A percentile compares a stretch with the other conserved stretches of the same genome.
Evolutionary conservation across 2,329 filamentous ascomycete genomes (phyloP).

Genomic region (Didymella keratinophila): DNA sequence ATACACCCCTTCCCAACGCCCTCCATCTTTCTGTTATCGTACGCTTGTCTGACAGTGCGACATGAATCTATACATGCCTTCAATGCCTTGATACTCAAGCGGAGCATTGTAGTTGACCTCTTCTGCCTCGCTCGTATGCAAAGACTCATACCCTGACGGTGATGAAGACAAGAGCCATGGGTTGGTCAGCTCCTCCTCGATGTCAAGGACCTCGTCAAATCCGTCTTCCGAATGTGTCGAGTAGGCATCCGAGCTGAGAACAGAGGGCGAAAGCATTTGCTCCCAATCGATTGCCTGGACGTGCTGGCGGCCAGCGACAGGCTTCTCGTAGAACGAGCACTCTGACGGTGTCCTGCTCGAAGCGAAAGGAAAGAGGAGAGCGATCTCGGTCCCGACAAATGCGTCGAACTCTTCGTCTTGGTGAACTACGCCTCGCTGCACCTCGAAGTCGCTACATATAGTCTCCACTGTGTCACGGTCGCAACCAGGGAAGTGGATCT

Average conservation of each 20-base stretch:
- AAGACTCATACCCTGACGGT: constrained; percentile 64
- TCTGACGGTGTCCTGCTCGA: constrained; percentile 64
- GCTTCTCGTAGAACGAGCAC: constrained; percentile 56
- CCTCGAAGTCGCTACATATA: constrained; percentile 85
- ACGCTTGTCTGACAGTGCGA: constrained; percentile 65
- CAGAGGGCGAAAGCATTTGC: constrained; percentile 62
- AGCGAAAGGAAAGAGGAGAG: constrained; percentile 86
- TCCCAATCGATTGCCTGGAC: constrained; percentile 60
- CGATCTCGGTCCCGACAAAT: constrained; percentile 73
- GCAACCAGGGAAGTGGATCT: constrained; percentile 90
- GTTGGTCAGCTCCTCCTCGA: constrained; percentile 53
- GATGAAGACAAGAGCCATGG: constrained; percentile 60
- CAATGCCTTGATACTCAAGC: constrained; percentile 68
- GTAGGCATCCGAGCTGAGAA: constrained; percentile 46
- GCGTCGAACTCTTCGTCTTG: constrained; percentile 80
- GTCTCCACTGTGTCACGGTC: constrained; percentile 82
- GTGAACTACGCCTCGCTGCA: constrained; percentile 77
- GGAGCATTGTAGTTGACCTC: constrained; percentile 49
- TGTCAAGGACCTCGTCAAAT: constrained; percentile 52
- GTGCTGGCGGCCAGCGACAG: constrained; percentile 46
- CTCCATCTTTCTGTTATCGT: constrained; percentile 2
- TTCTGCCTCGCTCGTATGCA: constrained; percentile 63
- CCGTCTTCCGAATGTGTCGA: constrained; percentile 50
- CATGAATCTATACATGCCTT: constrained; percentile 72
- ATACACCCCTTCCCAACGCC: constrained; percentile 20